These are phyloP conservation scores for Eimeria falciformis DNA, from an alignment of 169 alveolate species.

Conservation along the genomic window DNA sequence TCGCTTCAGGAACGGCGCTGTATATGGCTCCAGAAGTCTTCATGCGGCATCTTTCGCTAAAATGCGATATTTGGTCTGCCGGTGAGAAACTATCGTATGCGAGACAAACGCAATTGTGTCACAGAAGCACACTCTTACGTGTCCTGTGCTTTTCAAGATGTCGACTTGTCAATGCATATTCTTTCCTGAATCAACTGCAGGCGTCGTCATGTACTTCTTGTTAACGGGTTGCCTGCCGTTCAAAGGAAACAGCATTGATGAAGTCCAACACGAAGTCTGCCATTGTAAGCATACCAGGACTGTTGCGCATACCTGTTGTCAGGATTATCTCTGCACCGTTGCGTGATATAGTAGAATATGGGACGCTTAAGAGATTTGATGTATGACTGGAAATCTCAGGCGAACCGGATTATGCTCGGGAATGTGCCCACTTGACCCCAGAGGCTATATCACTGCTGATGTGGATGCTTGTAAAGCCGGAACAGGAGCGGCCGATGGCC, in stretches of 20 bases:
- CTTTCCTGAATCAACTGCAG: constrained; percentile 60
- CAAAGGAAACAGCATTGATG: constrained; percentile 78
- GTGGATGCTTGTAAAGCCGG: constrained; percentile 86
- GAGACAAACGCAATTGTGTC: too few species aligned
- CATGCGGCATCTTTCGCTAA: constrained; percentile 77
- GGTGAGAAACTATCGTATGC: too few species aligned
- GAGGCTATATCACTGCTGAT: constrained; percentile 84
- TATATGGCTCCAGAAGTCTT: constrained; percentile 86
- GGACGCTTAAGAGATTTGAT: too few species aligned
- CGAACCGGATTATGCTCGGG: constrained; percentile 81
- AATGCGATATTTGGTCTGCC: constrained; percentile 82
- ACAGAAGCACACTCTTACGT: too few species aligned
- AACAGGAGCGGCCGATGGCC: constrained; percentile 86
- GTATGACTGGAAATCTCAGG: too few species aligned
- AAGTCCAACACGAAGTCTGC: constrained; percentile 76
- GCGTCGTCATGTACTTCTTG: constrained; percentile 82
- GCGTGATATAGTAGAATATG: too few species aligned
- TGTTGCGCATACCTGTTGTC: too few species aligned
- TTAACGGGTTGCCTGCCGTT: constrained; percentile 83
- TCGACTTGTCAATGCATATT: background rate
- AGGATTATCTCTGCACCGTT: too few species aligned
- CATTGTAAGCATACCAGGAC: constrained; percentile 41
- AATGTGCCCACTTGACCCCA: constrained; percentile 86
- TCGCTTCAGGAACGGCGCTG: constrained; percentile 79
- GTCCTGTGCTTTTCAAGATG: too few species aligned